Base-by-base conservation (phyloP, 495 filamentous ascomycete species). In the Astrothelium subdiscretum region DNA sequence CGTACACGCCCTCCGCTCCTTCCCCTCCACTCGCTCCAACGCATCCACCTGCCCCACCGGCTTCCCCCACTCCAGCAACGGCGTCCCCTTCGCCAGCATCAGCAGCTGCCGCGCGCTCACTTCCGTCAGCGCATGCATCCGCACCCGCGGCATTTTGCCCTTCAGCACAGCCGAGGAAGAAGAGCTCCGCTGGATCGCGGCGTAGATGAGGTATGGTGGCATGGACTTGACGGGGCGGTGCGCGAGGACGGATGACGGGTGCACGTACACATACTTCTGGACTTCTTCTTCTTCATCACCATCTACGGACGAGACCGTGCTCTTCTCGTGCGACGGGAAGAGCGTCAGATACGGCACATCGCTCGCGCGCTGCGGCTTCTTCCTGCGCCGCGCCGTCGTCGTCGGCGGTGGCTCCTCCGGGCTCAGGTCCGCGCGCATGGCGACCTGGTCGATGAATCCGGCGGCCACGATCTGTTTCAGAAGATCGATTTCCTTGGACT, bases 381-480 rank as follows among this genome's bases (percentile, higher is more conserved):
- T n/a, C n/a, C n/a, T n/a, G n/a, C n/a, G n/a, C n/a, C 89, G 80
- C 3, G 78, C 71, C 62, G 83, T 78, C 60, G 87, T 85, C 2
- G 88, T 88, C 1, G 90, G 88, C 20, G 79, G 79, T 3, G 90
- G 35, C 27, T 61, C 51, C n/a, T 38, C 35, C 6, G 32, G 88
- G 0, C 88, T 78, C 11, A 92, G 78, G 71, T 97, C 92, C 2
- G 91, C 90, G 63, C 94, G 90, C 69, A 97, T 92, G 59, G 95
- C 95, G 58, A 99, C 81, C 62, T 97, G 87, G 76, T 97, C 95
- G 66, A 99, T 86, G 77, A 96, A 99, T 2, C 91, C 95, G 0
- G 91, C 88, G 0, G 92, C 89, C 57, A 90, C 82, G 69, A 97
- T 92, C 70, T 96, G 90, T 68, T 92, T 91, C 10, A 99, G 79